Conservation (phyloP, 176 grass and related monocot genomes). For the Panicum miliaceum region DNA sequence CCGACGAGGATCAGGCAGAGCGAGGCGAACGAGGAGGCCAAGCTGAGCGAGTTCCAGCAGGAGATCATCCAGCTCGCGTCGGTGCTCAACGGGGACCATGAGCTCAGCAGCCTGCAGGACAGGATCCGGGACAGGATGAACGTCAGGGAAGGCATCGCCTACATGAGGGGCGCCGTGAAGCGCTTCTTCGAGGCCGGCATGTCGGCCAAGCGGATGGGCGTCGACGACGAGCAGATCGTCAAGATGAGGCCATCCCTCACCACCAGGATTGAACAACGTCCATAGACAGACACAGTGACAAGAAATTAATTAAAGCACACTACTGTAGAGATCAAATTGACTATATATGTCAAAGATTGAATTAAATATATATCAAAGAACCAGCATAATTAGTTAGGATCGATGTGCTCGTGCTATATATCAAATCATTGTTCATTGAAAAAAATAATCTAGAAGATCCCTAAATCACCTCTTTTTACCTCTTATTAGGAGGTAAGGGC, state of each 20-base stretch:
- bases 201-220: slow-evolving; percentile 74
- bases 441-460: too few species aligned
- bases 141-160: slow-evolving; percentile 86
- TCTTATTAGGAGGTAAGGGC: too few species aligned
- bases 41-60: slow-evolving; percentile 90
- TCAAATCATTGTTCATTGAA: neutral
- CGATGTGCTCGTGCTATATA: slow-evolving; percentile 28
- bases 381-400: slow-evolving; percentile 11
- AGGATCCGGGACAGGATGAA: slow-evolving; percentile 68
- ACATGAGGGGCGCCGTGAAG: slow-evolving; percentile 61
- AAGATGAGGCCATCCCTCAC: slow-evolving; percentile 97
- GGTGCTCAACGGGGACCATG: slow-evolving; percentile 86
- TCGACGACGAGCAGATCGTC: slow-evolving; percentile 82
- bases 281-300: slow-evolving; percentile 33
- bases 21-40: slow-evolving; percentile 90
- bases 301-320: neutral
- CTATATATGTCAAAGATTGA: neutral
- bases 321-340: neutral
- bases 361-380: neutral
- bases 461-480: too few species aligned
- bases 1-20: slow-evolving; percentile 64
- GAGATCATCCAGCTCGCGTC: slow-evolving; percentile 88
- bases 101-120: slow-evolving; percentile 68
- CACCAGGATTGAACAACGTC: slow-evolving; percentile 47
- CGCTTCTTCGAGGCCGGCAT: slow-evolving; percentile 83